Conservation (phyloP, 1,284 basidiomycete species). For the Phellopilus nigrolimitatus region DNA sequence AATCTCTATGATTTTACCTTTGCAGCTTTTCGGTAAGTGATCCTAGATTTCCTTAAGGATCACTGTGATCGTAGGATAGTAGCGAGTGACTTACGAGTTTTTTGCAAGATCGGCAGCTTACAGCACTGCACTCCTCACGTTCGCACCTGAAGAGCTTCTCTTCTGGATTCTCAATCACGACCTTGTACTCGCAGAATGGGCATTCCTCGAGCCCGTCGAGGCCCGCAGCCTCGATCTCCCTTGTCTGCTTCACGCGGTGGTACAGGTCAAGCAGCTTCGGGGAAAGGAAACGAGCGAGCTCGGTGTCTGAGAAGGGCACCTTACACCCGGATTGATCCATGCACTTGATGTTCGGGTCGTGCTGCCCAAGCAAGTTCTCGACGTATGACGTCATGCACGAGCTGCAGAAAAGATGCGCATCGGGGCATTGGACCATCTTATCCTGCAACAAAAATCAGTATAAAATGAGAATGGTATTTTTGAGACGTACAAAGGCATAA, state of each 20-base stretch:
- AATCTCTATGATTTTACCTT: constrained; percentile 56
- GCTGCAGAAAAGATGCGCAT: constrained; percentile 72
- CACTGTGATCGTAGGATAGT: not conserved
- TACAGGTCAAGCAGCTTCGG: constrained; percentile 64
- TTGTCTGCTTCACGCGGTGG: constrained; percentile 70
- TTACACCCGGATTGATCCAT: constrained; percentile 78
- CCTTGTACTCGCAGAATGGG: constrained; percentile 82
- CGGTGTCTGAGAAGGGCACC: constrained; percentile 59
- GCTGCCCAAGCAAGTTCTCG: constrained; percentile 44
- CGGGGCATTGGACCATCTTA: constrained; percentile 80
- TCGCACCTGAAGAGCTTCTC: constrained; percentile 80
- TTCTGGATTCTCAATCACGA: constrained; percentile 70
- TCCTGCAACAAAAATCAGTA: constrained; percentile 41
- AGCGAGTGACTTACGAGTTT: constrained; percentile 46
- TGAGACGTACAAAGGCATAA: constrained; percentile 68
- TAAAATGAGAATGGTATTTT: too few relatives aligned
- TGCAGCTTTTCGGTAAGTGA: constrained; percentile 83
- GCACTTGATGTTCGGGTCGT: constrained; percentile 57
- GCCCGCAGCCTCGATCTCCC: constrained; percentile 71
- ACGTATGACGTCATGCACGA: constrained; percentile 52
- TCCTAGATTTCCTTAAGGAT: constrained; percentile 41
- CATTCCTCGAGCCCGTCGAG: constrained; percentile 78
- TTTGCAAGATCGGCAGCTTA: constrained; percentile 77
- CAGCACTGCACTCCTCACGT: constrained; percentile 63
- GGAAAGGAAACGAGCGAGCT: constrained; percentile 59